Evolutionary conservation across 192 early-diverging fungal genomes (phyloP), one percentile per base, ranked within the genome.

Genomic region (Mortierella alpina): DNA sequence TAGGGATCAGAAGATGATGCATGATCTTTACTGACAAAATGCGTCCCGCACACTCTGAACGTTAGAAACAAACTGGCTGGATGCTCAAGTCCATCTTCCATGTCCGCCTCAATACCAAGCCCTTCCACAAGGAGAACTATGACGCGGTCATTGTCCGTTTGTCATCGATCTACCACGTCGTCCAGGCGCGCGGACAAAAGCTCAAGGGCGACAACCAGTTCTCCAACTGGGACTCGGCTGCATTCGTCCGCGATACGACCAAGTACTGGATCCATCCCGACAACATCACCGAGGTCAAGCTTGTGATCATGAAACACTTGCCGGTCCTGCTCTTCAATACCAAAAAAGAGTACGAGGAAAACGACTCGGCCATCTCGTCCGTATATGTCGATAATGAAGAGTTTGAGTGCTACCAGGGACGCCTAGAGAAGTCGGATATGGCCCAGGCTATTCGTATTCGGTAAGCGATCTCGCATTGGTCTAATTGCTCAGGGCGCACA

Each of bases 241-340:
- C 77, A 7, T 80, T 80, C 45, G 77, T 80, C 23, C 88, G 96
- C 48, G 90, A 92, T 66, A 96, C 96, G 7, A 91, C 89, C 69
- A 98, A 98, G 80, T 99, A 94, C 88, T 99, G 95, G 95, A 94
- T 99, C 5, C 97, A 98, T 73, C 91, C 91, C 2, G 95, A 97
- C 80, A 96, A 98, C 86, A 93, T 98, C 23, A 91, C 95, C 59
- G 96, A 97, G 82, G 91, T 98, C 72, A 97, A 97, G 81, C 91
- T 92, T 48, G 89, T 92, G 67, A 95, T 98, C 57, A 88, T 98
- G 46, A 93, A 94, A 82, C 92, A 96, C 68, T 85, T 98, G 50
- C 97, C 97, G 15, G 95, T 98, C 39, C 85, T 97, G 54, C 86
- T 97, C 23, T 97, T 95, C 79, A 92, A 93, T 73, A 89, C 92